Evolutionary conservation across 768 basidiomycete genomes (phyloP), one percentile per base, ranked within the genome.

Genomic region (Kondoa subrosea): DNA sequence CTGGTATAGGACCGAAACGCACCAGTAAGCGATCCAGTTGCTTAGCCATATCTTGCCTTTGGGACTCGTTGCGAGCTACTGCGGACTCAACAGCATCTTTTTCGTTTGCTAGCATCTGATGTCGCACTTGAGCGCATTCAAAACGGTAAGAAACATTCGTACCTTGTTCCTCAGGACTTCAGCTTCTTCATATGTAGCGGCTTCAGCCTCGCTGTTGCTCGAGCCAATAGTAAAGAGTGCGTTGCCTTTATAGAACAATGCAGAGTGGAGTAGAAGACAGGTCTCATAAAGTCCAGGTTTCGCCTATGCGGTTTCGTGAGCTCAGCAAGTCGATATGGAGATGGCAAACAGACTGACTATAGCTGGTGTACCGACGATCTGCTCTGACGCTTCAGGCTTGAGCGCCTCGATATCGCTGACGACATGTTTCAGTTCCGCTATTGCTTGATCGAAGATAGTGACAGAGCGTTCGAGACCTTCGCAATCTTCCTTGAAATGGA

Each of bases 241-340:
- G 26, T 70, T 63, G n/a, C 72, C 72, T 1, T 34, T n/a, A 60
- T 70, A 69, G 63, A 73, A 73, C 1, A 62, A 34, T 1, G 66
- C 66, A 0, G 65, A n/a, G 56, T 73, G 72, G 29, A 63, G 61
- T 30, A 63, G 61, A 8, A 33, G 21, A 12, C 3, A 32, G 30
- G 3, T 3, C 8, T 63, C 61, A 32, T 33, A 33, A 3, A 3
- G 16, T 3, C n/a, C 14, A 16, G 61, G 21, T 21, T 50, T 50
- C 21, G 8, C 40, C 40, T 50, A 21, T 50, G 8, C 21, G 40
- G 21, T 21, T 8, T 8, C 40, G 40, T 8, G 21, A 50, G 21
- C 40, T 50, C 12, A 50, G 21, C 40, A 50, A 8, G 40, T 21
- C 40, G 8, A 21, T 50, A 8, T 8, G 40, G 40, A 50, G 40